These are phyloP conservation scores for Sarocladium kiliense DNA, from an alignment of 2,329 filamentous ascomycete species.

Conservation along the genomic window DNA sequence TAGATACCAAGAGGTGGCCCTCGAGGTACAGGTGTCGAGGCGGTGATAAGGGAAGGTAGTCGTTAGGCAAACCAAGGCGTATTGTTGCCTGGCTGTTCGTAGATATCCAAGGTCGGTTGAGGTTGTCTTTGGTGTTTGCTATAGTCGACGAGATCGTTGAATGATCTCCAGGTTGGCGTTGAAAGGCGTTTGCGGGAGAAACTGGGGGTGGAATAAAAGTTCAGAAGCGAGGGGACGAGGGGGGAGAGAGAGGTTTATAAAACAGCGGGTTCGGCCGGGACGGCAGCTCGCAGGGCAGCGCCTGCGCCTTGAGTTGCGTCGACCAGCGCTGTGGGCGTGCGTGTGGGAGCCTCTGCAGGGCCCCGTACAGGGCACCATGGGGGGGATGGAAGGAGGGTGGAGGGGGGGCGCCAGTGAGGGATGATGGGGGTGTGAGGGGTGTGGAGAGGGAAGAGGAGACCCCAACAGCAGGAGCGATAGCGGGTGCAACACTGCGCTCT, in stretches of 20 bases:
- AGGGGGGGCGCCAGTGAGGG: neutral
- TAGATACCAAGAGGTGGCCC: conserved; percentile 6
- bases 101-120: neutral
- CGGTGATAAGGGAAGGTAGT: neutral
- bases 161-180: neutral
- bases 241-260: conserved; percentile 9
- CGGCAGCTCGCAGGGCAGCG: conserved; percentile 7
- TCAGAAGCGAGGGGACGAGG: conserved; percentile 5
- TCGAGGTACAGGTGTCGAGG: conserved; percentile 1
- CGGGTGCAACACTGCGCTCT: neutral
- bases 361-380: conserved; percentile 7
- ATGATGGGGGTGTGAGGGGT: neutral
- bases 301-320: conserved; percentile 5
- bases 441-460: conserved; percentile 4
- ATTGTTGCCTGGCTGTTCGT: neutral
- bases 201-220: conserved; percentile 8
- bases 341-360: conserved; percentile 3
- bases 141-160: neutral
- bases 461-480: conserved; percentile 4
- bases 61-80: neutral
- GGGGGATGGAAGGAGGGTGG: neutral
- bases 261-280: conserved; percentile 10
- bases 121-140: neutral
- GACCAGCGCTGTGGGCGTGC: conserved; percentile 1
- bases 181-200: conserved; percentile 2